Percentiles rank a stretch among this genome's conserved stretches.
Conservation (phyloP, 2,329 filamentous ascomycete species). For the Mollisia scopiformis region DNA sequence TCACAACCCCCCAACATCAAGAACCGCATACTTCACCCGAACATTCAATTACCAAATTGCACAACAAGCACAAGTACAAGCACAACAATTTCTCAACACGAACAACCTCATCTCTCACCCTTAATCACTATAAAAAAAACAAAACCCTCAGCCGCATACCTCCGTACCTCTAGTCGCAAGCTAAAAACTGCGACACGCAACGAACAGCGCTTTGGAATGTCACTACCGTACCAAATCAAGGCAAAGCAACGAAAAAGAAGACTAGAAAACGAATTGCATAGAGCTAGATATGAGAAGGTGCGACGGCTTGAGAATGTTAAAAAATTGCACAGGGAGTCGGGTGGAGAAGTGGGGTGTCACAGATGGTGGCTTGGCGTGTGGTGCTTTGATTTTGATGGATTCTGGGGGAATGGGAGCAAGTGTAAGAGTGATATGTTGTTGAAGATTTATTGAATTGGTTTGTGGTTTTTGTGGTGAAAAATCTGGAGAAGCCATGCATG, state of each 20-base stretch:
- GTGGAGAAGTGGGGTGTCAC: background rate
- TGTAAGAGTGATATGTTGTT: no score
- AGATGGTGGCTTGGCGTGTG: no score
- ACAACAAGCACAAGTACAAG: background rate
- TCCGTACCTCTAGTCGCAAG: slow-evolving; percentile 1
- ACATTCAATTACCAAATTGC: no score
- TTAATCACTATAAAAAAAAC: background rate
- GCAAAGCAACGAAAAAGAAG: no score
- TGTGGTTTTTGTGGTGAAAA: background rate
- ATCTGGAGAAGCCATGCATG: background rate
- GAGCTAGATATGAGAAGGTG: no score
- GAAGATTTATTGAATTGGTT: background rate
- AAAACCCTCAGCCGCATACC: background rate
- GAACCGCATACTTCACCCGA: no score
- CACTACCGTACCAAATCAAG: background rate
- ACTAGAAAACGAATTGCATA: no score
- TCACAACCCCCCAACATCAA: no score
- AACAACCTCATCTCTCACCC: background rate
- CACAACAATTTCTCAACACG: background rate
- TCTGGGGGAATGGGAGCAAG: no score
- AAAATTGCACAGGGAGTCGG: background rate
- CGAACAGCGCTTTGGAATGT: slow-evolving; percentile 2
- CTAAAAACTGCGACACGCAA: slow-evolving; percentile 21
- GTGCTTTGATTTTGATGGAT: no score
- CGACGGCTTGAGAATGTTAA: background rate